Evolutionary conservation across 2,329 filamentous ascomycete species (phyloP), one percentile per base, ranked within the genome.

Genomic region (Fusarium paranaense): DNA sequence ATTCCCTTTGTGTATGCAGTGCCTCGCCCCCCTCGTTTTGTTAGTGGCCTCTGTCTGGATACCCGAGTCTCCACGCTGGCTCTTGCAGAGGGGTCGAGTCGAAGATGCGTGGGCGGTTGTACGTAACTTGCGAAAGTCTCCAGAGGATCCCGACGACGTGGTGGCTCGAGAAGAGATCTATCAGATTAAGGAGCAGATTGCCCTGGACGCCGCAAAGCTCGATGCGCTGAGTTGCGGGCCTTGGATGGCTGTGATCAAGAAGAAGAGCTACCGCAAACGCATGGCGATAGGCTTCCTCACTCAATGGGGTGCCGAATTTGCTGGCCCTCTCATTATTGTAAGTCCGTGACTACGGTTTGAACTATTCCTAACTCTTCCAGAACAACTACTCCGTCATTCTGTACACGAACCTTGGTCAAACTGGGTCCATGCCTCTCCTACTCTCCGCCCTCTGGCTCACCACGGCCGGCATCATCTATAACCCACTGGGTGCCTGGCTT

Each of bases 281-380:
- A 87, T 88, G 85, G 80, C 83, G 2, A 86, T 88, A 45, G 86
- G 86, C 0, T 88, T 88, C 69, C 78, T 88, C 37, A 88, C 86
- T 0, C 86, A 88, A 71, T 88, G 86, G 85, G 86, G 86, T 25
- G 86, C 86, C 2, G 86, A 88, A 62, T 88, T 88, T 73, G 85
- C 83, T 20, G 87, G 87, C 0, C 85, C 86, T 13, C 80, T 88
- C 1, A 85, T 88, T 18, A 88, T 88, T 65, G 85, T 86, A 66
- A 77, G 85, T 82, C 1, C 10, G 50, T 72, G 9, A 72, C 47
- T 5, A 0, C 0, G 0, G 0, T 1, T 14, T 45, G 20, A 22
- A 45, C 11, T 45, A 45, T 45, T 45, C 6, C 40, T 45, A 45
- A 45, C 40, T 22, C 40, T 22, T 45, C 4, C 30, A 86, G 85